Base-by-base conservation (phyloP, 805 yeast genomes). In the Ogataea trehaloabstinens region DNA sequence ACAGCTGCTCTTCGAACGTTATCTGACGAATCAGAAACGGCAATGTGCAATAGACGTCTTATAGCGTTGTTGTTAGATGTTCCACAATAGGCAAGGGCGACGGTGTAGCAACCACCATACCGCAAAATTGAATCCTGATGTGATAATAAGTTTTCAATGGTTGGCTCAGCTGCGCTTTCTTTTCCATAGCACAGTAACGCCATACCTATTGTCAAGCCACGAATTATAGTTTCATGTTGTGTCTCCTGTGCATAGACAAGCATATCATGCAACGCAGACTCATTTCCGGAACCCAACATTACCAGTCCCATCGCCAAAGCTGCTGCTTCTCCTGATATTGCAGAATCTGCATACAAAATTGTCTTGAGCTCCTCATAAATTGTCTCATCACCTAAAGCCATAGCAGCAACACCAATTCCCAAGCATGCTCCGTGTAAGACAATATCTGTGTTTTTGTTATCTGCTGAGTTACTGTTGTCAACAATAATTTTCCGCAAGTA, bases 1-100 rank as follows among this genome's bases (percentile, higher is more conserved):
- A 91, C 97, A 2, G 99, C 86, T 2, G 95, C 96, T 64, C 99
- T 82, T 70, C 99, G 83, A 34, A 93, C 98, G 56, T 86, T 95
- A 63, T 93, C 97, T 41, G 85, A 82, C 2, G 97, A 93, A 61
- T 93, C 99, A 11, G 96, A 87, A 12, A 93, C 99, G 3, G 99
- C 99, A 56, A 82, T 75, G 63, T 93, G 98, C 49, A 93, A 72
- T 50, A 93, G 69, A 51, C 83, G 78, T 66, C 87, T 81, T 52
- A 93, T 85, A 7, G 97, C 97, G 38, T 70, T 68, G 64, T 89
- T 89, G 63, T 85, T 81, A 20, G 96, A 95, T 3, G 99, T 91
- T 44, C 99, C 99, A 39, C 93, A 95, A 63, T 91, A 93, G 1
- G 99, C 98, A 52, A 93, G 73, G 0, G 96, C 98, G 53, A 93